A percentile compares a stretch with the other conserved stretches of the same genome.
Evolutionary conservation across 345 rosid species (phyloP).

Genomic region (Eucalyptus viminalis): DNA sequence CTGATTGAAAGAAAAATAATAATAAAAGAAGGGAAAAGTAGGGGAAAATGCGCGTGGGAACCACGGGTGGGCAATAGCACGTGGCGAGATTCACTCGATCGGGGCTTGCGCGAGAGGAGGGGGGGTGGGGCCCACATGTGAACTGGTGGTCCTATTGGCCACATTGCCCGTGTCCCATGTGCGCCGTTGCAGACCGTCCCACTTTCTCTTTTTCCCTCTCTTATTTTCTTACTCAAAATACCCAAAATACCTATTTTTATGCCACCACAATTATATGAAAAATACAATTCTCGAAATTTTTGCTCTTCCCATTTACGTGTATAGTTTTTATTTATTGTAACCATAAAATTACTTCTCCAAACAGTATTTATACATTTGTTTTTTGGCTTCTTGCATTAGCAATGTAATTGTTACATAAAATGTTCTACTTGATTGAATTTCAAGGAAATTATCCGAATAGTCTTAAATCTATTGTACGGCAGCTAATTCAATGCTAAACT

Average conservation of each 20-base stretch:
- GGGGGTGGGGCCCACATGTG: neutral
- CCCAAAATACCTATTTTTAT: neutral
- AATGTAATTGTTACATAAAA: no score
- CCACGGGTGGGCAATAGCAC: neutral
- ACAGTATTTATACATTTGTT: neutral
- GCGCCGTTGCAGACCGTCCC: neutral
- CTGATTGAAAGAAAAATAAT: neutral
- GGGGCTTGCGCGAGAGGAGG: neutral
- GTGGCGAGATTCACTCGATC: neutral
- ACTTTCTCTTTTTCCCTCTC: neutral
- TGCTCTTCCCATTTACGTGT: neutral
- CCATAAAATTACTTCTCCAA: neutral
- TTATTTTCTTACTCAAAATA: neutral
- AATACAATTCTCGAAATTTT: neutral
- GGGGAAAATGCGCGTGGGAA: neutral
- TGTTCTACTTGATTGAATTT: neutral
- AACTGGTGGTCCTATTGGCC: neutral
- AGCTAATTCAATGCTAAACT: fast-evolving
- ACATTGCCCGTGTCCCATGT: neutral
- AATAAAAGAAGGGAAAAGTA: neutral
- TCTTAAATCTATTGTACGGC: fast-evolving
- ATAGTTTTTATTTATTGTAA: neutral
- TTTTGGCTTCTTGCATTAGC: neutral
- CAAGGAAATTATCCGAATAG: fast-evolving
- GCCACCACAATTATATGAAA: neutral